Percentiles rank a stretch among this genome's conserved stretches.
These are phyloP conservation scores for Monosporascus cannonballus DNA, from an alignment of 2,329 filamentous ascomycete species.

Conservation along the genomic window DNA sequence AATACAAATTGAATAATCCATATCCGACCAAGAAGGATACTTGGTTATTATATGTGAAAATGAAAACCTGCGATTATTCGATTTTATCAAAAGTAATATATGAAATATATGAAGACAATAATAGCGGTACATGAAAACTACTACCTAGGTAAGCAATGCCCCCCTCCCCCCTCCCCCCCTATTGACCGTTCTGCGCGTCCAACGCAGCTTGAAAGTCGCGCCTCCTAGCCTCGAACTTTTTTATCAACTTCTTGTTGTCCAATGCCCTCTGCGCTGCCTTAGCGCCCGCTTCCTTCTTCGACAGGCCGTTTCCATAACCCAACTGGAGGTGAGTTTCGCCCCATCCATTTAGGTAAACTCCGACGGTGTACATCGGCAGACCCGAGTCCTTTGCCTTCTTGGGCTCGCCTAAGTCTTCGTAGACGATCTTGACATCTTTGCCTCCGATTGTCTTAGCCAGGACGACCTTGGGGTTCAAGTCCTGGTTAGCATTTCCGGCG, in stretches of 20 bases:
- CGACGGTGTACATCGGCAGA: conserved; percentile 55
- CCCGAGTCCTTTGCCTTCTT: conserved; percentile 48
- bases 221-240: conserved; percentile 43
- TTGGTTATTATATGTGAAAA: too few species aligned
- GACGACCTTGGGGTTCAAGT: conserved; percentile 44
- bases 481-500: conserved; percentile 3
- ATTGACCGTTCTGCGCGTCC: background rate
- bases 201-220: conserved; percentile 31
- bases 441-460: conserved; percentile 47
- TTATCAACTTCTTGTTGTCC: conserved; percentile 59
- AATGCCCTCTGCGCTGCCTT: conserved; percentile 61
- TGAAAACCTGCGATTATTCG: too few species aligned
- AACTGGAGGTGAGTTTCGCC: conserved; percentile 58
- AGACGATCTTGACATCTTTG: conserved; percentile 54
- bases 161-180: too few species aligned
- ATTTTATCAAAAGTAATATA: too few species aligned
- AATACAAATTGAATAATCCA: too few species aligned
- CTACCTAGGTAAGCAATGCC: too few species aligned
- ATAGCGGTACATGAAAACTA: too few species aligned
- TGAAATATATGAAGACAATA: too few species aligned
- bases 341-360: conserved; percentile 61
- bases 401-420: conserved; percentile 49
- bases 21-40: too few species aligned
- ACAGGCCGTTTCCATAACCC: conserved; percentile 56
- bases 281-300: conserved; percentile 63